Evolutionary conservation across 116 monocot species (phyloP), one percentile per base, ranked within the genome.

Genomic region (Phalaenopsis hybrid): DNA sequence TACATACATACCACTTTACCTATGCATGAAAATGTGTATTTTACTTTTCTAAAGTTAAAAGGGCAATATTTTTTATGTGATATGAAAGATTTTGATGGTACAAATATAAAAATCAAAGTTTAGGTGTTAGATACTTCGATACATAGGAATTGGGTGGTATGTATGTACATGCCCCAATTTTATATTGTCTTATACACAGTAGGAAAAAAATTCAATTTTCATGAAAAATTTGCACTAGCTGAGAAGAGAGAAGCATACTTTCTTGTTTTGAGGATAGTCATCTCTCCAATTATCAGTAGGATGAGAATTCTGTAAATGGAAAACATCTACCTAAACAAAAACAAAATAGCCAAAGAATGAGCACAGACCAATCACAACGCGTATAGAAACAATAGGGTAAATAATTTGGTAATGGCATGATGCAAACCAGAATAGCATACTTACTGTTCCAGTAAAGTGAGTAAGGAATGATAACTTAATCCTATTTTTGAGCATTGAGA

Each of bases 371-470:
- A 76, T 4, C 23, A 28, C 61, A 82, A 78, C 28, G 28, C 28
- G 28, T 31, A 79, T 69, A 48, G 33, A 45, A n/a, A 77, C 69
- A 74, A 63, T n/a, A 57, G 1, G 6, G 78, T 59, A 13, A 88
- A 81, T 44, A 8, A 1, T 34, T 9, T n/a, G 20, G 8, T 20
- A 75, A 45, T 75, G 46, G 13, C 28, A 72, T 34, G 1, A 1
- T 31, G 59, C 33, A 10, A 78, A 9, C 46, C 17, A 52, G 8
- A 68, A 34, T 43, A 0, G 55, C 3, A 81, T 25, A 82, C 91
- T 86, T 88, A 96, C 96, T 18, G 98, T 95, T 88, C 95, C 98
- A 44, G 93, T 93, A 85, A 98, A 98, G 83, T 95, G 94, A 83
- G 93, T 93, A 69, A 98, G 90, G 77, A 98, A 98, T 25, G 95